Percentiles rank a stretch among this genome's conserved stretches.
phyloP scores from a whole-genome alignment of 2,329 filamentous ascomycete species.

The Pezizomycotina sp. region DNA sequence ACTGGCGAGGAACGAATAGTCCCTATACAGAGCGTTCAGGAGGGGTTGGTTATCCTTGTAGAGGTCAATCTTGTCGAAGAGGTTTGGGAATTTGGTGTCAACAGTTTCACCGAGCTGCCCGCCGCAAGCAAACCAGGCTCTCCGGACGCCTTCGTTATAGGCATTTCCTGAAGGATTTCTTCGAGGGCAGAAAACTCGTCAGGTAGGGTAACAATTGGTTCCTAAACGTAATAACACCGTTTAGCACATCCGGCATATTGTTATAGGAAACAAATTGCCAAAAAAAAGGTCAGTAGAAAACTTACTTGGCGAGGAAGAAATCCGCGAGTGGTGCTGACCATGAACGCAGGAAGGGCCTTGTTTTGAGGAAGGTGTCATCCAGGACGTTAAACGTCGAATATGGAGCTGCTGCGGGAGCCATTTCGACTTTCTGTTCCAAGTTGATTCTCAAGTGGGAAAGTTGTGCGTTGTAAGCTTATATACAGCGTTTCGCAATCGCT shows the following conservation, averaged over 20 bases:
- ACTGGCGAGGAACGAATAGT: conserved; percentile 81
- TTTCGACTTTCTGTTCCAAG: no score
- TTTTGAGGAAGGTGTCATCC: conserved; percentile 46
- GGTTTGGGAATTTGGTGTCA: conserved; percentile 55
- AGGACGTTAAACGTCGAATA: conserved; percentile 54
- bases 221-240: conserved; percentile 20
- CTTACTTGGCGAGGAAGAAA: conserved; percentile 49
- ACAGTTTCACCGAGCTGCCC: conserved; percentile 60
- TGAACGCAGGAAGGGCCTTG: conserved; percentile 52
- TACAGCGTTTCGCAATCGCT: no score
- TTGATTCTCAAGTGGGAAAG: no score
- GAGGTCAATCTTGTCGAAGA: conserved; percentile 56
- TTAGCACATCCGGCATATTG: not conserved
- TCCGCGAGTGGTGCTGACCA: conserved; percentile 58
- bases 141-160: conserved; percentile 58
- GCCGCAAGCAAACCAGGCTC: conserved; percentile 60
- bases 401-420: no score
- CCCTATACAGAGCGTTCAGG: conserved; percentile 74
- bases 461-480: no score
- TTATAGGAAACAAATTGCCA: not conserved
- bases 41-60: conserved; percentile 56
- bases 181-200: conserved; percentile 56
- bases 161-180: conserved; percentile 57
- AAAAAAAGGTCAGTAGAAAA: not conserved
- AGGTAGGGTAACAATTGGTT: conserved; percentile 49